Conservation (phyloP, 2,329 filamentous ascomycete genomes). For the Xylaria sp. region DNA sequence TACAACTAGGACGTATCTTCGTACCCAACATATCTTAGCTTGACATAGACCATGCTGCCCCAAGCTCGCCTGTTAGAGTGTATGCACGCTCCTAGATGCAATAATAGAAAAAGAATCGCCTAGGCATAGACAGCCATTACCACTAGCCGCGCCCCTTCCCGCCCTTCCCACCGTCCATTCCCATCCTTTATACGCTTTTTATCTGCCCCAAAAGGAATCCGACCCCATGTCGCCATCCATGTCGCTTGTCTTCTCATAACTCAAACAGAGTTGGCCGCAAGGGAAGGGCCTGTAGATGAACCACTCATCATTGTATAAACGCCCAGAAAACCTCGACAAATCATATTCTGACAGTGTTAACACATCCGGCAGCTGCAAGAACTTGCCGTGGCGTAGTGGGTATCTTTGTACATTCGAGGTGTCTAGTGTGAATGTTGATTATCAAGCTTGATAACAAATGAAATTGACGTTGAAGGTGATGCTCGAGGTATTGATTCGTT, state of each 20-base stretch:
- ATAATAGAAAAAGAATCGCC: conserved; percentile 18
- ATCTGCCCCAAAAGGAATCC: conserved; percentile 20
- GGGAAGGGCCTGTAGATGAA: conserved; percentile 12
- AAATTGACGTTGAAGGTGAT: conserved; percentile 19
- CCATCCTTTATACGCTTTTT: conserved; percentile 30
- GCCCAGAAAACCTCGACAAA: conserved; percentile 14
- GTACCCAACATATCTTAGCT: conserved; percentile 18
- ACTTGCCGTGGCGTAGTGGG: conserved; percentile 13
- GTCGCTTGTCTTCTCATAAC: background rate
- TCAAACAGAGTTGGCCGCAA: background rate
- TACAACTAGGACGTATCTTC: conserved; percentile 16
- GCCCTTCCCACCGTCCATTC: conserved; percentile 8
- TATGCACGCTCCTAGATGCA: conserved; percentile 30
- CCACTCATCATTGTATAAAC: conserved; percentile 20
- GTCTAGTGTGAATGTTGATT: conserved; percentile 21
- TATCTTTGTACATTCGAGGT: conserved; percentile 24
- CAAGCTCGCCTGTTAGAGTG: conserved; percentile 21
- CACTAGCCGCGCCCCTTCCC: conserved; percentile 14
- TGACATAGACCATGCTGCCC: conserved; percentile 1
- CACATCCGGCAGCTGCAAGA: conserved; percentile 15
- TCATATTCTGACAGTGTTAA: conserved; percentile 19
- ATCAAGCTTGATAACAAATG: conserved; percentile 25
- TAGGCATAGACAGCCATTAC: conserved; percentile 10
- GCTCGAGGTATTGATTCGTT: background rate
- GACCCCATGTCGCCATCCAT: conserved; percentile 3